Evolutionary conservation across 495 filamentous ascomycete species (phyloP), one percentile per base, ranked within the genome.

Genomic region (Talaromyces stipitatus): DNA sequence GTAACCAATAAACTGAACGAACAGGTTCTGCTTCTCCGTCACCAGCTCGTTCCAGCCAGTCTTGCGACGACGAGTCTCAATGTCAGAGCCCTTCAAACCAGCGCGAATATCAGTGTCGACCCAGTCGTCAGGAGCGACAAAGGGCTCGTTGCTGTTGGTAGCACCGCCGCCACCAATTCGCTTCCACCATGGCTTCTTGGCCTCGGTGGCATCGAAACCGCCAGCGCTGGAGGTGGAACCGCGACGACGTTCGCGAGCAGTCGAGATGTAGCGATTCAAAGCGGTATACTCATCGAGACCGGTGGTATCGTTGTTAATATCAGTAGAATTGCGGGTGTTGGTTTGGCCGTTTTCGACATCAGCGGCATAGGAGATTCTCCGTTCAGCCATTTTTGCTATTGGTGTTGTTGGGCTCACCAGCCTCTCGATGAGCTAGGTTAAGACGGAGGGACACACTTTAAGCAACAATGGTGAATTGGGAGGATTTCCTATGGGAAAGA

Each of bases 1-100:
- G 72, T 85, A 92, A 68, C 83, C 78, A 60, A 91, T 72, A 69
- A 92, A 87, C 75, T 91, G 83, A 57, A 85, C 64, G 71, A 91
- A 83, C 75, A 87, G 73, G 71, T 88, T 89, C 67, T 83, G 83
- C 78, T 90, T 89, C 74, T 90, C 87, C 28, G 86, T 82, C 45
- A 72, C 76, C 64, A 92, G 70, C 67, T 92, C 88, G 71, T 92
- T 92, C 71, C 73, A 90, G 50, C 88, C 87, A 60, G 75, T 79
- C 60, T 78, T 79, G 69, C 80, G 85, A 57, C 88, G 82, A 61
- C 87, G 82, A 47, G 68, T 63, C 59, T 89, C 86, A 57, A 89
- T 80, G 53, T 88, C 81, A 32, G 54, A 55, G 59, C 64, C 68
- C 41, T 67, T 73, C 47, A 92, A 67, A 74, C 88, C 88, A 41